A percentile compares a stretch with the other conserved stretches of the same genome.
Conservation (phyloP, 106 monocot species). For the Dioscorea dumetorum region DNA sequence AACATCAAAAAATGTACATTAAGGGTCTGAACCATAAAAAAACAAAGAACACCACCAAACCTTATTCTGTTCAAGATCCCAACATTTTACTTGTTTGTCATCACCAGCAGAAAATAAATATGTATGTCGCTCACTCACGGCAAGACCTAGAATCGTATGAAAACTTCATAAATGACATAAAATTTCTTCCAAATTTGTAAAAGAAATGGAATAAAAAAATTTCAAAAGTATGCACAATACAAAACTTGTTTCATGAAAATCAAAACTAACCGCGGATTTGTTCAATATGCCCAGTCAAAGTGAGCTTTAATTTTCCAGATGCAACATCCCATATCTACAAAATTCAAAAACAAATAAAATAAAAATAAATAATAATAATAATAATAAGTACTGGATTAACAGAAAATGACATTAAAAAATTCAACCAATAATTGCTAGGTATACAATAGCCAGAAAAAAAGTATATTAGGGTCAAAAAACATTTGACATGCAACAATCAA, state of each 20-base stretch:
- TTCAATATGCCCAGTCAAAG: conserved; percentile 95
- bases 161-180: neutral
- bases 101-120: conserved; percentile 99
- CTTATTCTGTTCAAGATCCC: conserved; percentile 99
- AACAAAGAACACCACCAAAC: conserved; percentile 16
- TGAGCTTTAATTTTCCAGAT: conserved; percentile 84
- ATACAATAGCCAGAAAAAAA: too few relatives aligned
- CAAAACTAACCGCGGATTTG: conserved; percentile 80
- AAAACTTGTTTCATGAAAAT: too few relatives aligned
- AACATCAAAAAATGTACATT: neutral
- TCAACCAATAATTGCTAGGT: too few relatives aligned
- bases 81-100: conserved; percentile 99
- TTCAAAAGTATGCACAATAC: neutral
- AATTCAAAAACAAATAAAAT: too few relatives aligned
- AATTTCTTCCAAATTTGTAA: neutral
- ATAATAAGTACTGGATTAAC: neutral
- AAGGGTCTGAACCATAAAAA: neutral
- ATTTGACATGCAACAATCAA: too few relatives aligned
- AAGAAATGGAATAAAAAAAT: conserved; percentile 1
- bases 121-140: conserved; percentile 85
- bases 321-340: conserved; percentile 97
- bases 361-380: neutral
- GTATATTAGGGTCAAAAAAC: too few relatives aligned
- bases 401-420: neutral
- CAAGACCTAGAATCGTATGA: conserved; percentile 52